Base-by-base conservation (phyloP, 306 rosid genomes). In the Dalbergia cochinchinensis region DNA sequence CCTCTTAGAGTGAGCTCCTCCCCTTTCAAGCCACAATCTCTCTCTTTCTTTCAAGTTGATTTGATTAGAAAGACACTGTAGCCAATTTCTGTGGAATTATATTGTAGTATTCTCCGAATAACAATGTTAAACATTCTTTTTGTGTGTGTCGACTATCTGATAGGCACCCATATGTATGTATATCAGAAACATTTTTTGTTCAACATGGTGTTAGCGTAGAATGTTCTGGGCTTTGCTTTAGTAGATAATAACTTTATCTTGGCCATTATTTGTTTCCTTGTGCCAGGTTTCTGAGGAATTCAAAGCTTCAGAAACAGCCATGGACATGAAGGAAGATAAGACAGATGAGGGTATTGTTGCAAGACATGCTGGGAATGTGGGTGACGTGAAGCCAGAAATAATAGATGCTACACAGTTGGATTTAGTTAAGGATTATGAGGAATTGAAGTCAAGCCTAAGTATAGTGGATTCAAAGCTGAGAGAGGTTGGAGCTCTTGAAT, bases 401-500 rank as follows among this genome's bases (percentile, higher is more conserved):
- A 87, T 86, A 79, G 89, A 78, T 55, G 76, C 37, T 5, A 73
- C 69, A 11, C 85, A 85, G 78, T 71, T 73, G 41, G 71, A 68
- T 77, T 82, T 86, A 69, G 54, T 72, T 2, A 87, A 85, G 80
- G 91, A 89, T 74, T 83, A 85, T 71, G 89, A 86, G 86, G 94
- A 89, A 72, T 79, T 90, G 87, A 86, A 83, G 72, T 83, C 87
- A 79, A 89, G 82, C 87, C 85, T 95, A 33, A 65, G 79, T 69
- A 11, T 72, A 59, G 82, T 86, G 87, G 92, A 88, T 70, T 82
- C 89, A 34, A 92, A 91, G 82, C 90, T 93, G 76, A 87, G 86
- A 78, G 98, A 89, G 99, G 99, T 95, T 55, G 85, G 90, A 82
- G 48, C 45, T 86, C 76, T 45, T 42, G 60, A 79, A 73, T 81